Base-by-base conservation (phyloP, 2,329 filamentous ascomycete species). In the Botrytis pseudocinerea region DNA sequence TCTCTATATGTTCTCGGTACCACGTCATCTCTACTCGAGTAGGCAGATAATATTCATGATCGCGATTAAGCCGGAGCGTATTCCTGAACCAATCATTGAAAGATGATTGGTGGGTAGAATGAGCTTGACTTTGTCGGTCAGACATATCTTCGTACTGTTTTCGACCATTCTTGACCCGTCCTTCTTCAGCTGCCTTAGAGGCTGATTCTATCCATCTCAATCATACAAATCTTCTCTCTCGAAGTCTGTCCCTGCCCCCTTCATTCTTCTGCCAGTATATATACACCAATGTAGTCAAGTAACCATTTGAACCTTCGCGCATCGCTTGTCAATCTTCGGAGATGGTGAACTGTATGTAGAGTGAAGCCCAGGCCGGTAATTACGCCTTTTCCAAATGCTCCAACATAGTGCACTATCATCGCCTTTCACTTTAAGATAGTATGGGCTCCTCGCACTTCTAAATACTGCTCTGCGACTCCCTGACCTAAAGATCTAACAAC, bases 61-160 rank as follows among this genome's bases (percentile, higher is more conserved):
- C 93, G 91, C 93, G 92, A 97, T 96, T 97, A 97, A 98, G 95
- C 95, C 94, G 95, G 95, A 97, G 94, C 93, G 89, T 89, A 91
- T 91, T 91, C 90, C 95, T 91, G 93, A 91, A 90, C 88, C 90
- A 87, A 86, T 85, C 84, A 84, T 89, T 85, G 93, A 97, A 85
- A 97, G 92, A 89, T 86, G 82, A 82, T 84, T 86, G 90, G 90
- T 92, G 93, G 91, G 90, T 97, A 92, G 93, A 91, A 89, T 91
- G 88, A 86, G 93, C 89, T 97, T 97, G 95, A 97, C 93, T 97
- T 93, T 93, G 93, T 81, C 79, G 80, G 78, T 81, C 79, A 74
- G 75, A 82, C 80, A 82, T 78, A 65, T 69, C 42, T 46, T 68
- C 28, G 10, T 69, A 38, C 48, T 69, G 38, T 18, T 32, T 51